Evolutionary conservation across 225 moss, liverwort and hornwort species (phyloP).

Genomic region (Straminergon stramineum): DNA sequence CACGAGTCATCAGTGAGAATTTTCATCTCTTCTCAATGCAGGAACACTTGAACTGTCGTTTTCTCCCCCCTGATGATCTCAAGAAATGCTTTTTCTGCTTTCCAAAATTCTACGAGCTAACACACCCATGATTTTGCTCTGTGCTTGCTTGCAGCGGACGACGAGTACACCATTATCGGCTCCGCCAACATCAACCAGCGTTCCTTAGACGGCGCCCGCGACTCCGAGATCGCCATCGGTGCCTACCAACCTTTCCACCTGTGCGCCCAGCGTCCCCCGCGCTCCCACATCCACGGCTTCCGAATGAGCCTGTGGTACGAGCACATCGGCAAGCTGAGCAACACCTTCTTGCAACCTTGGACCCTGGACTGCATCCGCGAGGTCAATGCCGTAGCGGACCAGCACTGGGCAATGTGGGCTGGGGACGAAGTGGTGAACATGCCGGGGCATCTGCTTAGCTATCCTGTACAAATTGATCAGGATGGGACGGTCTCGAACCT

Average conservation of each 20-base stretch:
- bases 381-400: slow-evolving; percentile 40
- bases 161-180: slow-evolving; percentile 77
- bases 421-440: slow-evolving; percentile 57
- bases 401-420: slow-evolving; percentile 40
- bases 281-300: slow-evolving; percentile 74
- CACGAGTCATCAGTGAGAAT: not conserved
- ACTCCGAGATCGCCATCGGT: slow-evolving; percentile 86
- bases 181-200: slow-evolving; percentile 90
- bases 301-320: slow-evolving; percentile 78
- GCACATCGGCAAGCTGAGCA: slow-evolving; percentile 62
- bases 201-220: slow-evolving; percentile 59
- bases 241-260: slow-evolving; percentile 66
- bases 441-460: slow-evolving; percentile 58
- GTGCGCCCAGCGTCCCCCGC: slow-evolving; percentile 15
- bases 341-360: slow-evolving; percentile 53
- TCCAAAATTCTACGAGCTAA: not conserved
- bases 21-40: not conserved
- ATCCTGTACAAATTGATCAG: slow-evolving; percentile 25
- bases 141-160: slow-evolving; percentile 35
- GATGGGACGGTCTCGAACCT: slow-evolving; percentile 37
- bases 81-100: not conserved
- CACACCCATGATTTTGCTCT: not conserved
- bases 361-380: slow-evolving; percentile 32
- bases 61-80: not conserved
- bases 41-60: not conserved